Evolutionary conservation across 805 yeast genomes (phyloP), one percentile per base, ranked within the genome.

Genomic region (Ogataea minuta): DNA sequence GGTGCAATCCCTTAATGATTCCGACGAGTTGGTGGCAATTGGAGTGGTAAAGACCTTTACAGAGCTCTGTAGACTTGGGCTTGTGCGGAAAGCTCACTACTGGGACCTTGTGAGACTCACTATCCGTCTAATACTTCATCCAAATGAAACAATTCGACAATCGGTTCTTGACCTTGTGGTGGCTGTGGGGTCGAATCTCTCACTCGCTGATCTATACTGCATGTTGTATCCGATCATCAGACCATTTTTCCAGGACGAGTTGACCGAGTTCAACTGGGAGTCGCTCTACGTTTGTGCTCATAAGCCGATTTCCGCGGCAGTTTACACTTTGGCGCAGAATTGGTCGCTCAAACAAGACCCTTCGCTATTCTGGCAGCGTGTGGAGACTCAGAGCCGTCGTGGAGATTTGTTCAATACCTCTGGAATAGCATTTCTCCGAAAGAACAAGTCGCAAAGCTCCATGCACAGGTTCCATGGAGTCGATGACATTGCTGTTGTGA

Each of bases 121-220:
- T 0, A 64, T 80, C 3, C 76, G 79, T 39, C 70, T 91, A 19
- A 55, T 84, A 0, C 60, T 90, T 7, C 97, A 90, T 56, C 98
- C 98, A 0, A 90, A 88, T 59, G 83, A 77, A 37, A 81, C 95
- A 80, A 81, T 91, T 9, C 63, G 95, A 26, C 87, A 85, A 47
- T 73, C 83, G 2, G 76, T 84, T 0, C 53, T 88, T 29, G 63
- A 70, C 2, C 67, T 89, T 34, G 67, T 89, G 1, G 66, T 84
- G 2, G 71, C 83, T 0, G 72, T 86, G 2, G 77, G 85, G 1
- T 67, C 70, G 2, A 78, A 77, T 50, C 59, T 89, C 17, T 70
- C 83, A 9, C 70, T 78, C 15, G 93, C 97, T 0, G 97, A 93
- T 49, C 64, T 77, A 9, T 87, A 83, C 50, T 91, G 98, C 53